phyloP scores from a whole-genome alignment of 2,329 filamentous ascomycete species.

The Alternaria ventricosa region DNA sequence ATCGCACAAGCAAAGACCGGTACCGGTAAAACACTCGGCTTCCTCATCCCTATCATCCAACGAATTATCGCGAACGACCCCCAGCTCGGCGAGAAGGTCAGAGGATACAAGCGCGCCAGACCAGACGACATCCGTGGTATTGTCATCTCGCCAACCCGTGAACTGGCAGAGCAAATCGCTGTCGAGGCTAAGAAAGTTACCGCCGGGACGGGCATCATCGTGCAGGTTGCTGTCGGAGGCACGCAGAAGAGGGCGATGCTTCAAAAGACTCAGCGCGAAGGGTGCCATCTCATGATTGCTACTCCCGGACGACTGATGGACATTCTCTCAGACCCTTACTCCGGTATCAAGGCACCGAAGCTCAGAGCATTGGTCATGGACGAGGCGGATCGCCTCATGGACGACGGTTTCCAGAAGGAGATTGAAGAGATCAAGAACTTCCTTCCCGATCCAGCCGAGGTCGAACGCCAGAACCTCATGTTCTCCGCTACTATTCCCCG shows the following conservation, averaged over 20 bases:
- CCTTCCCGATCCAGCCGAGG: constrained; percentile 67
- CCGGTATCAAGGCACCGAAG: constrained; percentile 68
- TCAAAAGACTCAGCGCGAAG: constrained; percentile 69
- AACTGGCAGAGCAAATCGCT: constrained; percentile 69
- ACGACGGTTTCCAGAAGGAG: constrained; percentile 61
- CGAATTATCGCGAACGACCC: constrained; percentile 73
- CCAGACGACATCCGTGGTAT: constrained; percentile 64
- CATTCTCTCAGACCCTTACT: constrained; percentile 70
- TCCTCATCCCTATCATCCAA: constrained; percentile 85
- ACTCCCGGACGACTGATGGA: constrained; percentile 90
- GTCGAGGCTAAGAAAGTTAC: constrained; percentile 75
- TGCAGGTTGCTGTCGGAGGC: constrained; percentile 87
- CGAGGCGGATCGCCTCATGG: constrained; percentile 71
- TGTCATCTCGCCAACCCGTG: constrained; percentile 68
- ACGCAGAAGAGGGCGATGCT: constrained; percentile 78
- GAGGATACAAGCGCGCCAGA: constrained; percentile 50
- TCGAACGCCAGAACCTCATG: constrained; percentile 86
- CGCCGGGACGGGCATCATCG: constrained; percentile 68
- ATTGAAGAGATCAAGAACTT: constrained; percentile 56
- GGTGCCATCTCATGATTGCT: constrained; percentile 88
- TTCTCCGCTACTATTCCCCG: constrained; percentile 93
- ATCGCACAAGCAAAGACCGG: constrained; percentile 95
- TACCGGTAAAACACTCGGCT: constrained; percentile 95
- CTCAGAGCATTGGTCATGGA: constrained; percentile 68
- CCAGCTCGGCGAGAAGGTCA: constrained; percentile 59